These are phyloP conservation scores for Taiozyma sp. DNA, from an alignment of 1,139 yeast genomes.

Conservation along the genomic window DNA sequence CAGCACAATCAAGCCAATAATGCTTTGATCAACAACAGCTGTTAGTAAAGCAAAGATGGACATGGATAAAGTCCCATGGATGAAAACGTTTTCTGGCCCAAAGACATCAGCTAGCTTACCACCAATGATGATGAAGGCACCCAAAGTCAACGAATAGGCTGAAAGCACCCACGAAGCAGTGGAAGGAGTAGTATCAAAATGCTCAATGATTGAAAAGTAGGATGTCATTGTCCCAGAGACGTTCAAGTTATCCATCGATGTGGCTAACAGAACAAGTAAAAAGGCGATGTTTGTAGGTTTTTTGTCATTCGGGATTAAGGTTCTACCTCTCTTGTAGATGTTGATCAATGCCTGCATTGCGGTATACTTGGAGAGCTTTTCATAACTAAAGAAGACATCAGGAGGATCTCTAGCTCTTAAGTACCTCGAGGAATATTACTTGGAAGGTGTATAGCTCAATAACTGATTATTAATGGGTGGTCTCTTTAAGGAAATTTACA, in stretches of 20 bases:
- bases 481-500: too few species aligned
- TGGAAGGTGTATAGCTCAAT: background rate
- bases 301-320: constrained; percentile 13
- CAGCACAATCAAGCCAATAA: constrained; percentile 30
- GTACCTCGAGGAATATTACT: background rate
- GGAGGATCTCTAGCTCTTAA: background rate
- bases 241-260: constrained; percentile 26
- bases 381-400: background rate
- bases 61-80: constrained; percentile 18
- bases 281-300: constrained; percentile 9
- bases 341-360: background rate
- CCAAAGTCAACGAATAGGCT: constrained; percentile 33
- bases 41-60: background rate
- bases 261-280: constrained; percentile 9
- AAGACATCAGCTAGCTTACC: constrained; percentile 35
- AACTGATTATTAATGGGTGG: too few species aligned
- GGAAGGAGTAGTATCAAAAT: constrained; percentile 15
- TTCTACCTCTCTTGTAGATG: background rate
- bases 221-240: constrained; percentile 27
- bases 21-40: constrained; percentile 14
- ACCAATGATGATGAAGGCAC: constrained; percentile 31
- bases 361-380: too few species aligned
- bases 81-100: constrained; percentile 30
- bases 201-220: constrained; percentile 20
- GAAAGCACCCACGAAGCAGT: constrained; percentile 33